Conservation (phyloP, 78 protist genomes). For the Creolimax fragrantissima region DNA sequence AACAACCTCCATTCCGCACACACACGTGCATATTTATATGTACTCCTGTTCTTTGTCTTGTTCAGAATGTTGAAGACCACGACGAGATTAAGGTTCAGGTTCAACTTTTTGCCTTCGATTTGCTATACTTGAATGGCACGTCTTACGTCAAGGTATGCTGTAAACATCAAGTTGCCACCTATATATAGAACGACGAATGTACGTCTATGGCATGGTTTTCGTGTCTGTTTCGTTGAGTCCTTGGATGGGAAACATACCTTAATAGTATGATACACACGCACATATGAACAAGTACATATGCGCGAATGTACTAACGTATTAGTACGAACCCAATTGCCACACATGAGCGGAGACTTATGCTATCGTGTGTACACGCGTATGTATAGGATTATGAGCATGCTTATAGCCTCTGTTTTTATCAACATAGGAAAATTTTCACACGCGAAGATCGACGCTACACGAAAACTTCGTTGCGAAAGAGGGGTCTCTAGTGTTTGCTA, state of each 20-base stretch:
- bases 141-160: not conserved
- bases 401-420: not conserved
- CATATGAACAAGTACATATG: no score
- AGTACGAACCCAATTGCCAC: conserved; percentile 14
- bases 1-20: no score
- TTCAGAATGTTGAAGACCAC: not conserved
- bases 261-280: no score
- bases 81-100: conserved; percentile 68
- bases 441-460: not conserved
- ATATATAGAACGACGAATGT: no score
- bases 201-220: no score
- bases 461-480: not conserved
- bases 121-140: conserved; percentile 85
- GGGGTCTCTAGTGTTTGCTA: conserved; percentile 47
- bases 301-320: no score
- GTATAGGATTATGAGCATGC: not conserved
- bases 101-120: conserved; percentile 93
- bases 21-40: not conserved
- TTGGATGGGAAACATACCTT: no score
- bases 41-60: not conserved
- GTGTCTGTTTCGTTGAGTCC: no score
- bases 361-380: not conserved
- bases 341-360: conserved; percentile 23
- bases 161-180: no score
- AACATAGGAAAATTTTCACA: not conserved